Conservation (phyloP, 805 yeast species). For the Lipomyces lipofer region DNA sequence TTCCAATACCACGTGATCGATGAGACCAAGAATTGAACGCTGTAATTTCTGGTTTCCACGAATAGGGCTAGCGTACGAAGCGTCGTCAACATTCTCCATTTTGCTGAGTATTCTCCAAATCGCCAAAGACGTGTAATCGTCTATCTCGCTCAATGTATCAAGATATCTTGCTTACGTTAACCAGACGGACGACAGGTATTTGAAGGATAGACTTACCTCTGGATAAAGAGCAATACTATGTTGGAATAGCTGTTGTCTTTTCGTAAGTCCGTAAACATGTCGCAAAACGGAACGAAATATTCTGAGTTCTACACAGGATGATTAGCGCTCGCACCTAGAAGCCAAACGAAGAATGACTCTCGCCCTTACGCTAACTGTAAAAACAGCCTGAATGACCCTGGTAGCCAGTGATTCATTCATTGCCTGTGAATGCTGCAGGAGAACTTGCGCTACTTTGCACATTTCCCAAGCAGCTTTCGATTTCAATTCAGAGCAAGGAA, state of each 20-base stretch:
- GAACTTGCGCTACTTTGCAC: slow-evolving; percentile 16
- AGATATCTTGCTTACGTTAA: background rate
- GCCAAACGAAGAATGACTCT: no score
- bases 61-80: slow-evolving; percentile 2
- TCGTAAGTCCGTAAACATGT: slow-evolving; percentile 7
- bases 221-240: slow-evolving; percentile 17
- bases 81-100: background rate
- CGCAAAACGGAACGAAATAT: slow-evolving; percentile 17
- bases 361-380: background rate
- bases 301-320: slow-evolving; percentile 3
- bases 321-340: no score
- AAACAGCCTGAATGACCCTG: slow-evolving; percentile 13
- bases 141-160: slow-evolving; percentile 6
- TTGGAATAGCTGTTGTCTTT: background rate
- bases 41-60: slow-evolving; percentile 8
- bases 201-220: slow-evolving; percentile 3
- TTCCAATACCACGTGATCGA: no score
- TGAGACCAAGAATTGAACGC: background rate
- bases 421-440: slow-evolving; percentile 12
- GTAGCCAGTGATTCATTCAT: slow-evolving; percentile 8
- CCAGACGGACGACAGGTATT: background rate
- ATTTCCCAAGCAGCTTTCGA: slow-evolving; percentile 15
- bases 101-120: slow-evolving; percentile 9
- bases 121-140: slow-evolving; percentile 10
- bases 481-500: background rate